phyloP scores from a whole-genome alignment of 164 flowering plant species.

The Vitis rupestris region DNA sequence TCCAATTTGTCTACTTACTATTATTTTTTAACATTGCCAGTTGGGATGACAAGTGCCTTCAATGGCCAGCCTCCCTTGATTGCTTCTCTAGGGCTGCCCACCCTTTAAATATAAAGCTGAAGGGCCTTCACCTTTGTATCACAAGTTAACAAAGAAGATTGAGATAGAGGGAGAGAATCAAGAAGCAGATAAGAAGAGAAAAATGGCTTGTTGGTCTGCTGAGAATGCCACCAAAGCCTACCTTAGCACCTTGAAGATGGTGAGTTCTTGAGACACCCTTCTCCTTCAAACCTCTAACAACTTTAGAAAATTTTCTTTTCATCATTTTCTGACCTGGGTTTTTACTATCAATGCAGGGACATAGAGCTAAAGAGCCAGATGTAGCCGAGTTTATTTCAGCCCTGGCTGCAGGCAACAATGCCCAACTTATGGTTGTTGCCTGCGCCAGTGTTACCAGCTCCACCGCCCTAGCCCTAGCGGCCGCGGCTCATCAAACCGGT shows the following conservation, averaged over 20 bases:
- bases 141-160: background rate
- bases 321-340: background rate
- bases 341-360: conserved; percentile 44
- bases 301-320: too few relatives aligned
- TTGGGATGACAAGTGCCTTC: conserved; percentile 19
- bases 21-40: conserved; percentile 16
- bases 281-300: background rate
- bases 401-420: conserved; percentile 77
- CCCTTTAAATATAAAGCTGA: conserved; percentile 8
- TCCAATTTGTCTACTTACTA: background rate
- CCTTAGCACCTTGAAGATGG: conserved; percentile 80
- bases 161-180: conserved; percentile 2
- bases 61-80: conserved; percentile 15
- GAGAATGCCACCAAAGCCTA: conserved; percentile 89
- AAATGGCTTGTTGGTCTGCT: conserved; percentile 82
- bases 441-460: conserved; percentile 43
- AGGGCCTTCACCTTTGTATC: conserved; percentile 2
- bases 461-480: conserved; percentile 54
- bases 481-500: conserved; percentile 75
- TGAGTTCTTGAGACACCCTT: conserved; percentile 14
- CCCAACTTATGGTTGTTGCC: conserved; percentile 63
- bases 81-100: background rate
- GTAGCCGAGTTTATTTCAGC: conserved; percentile 77
- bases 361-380: conserved; percentile 59
- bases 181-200: conserved; percentile 3